Base-by-base conservation (phyloP, 352 stramenopile genomes). In the Phytophthora pini region DNA sequence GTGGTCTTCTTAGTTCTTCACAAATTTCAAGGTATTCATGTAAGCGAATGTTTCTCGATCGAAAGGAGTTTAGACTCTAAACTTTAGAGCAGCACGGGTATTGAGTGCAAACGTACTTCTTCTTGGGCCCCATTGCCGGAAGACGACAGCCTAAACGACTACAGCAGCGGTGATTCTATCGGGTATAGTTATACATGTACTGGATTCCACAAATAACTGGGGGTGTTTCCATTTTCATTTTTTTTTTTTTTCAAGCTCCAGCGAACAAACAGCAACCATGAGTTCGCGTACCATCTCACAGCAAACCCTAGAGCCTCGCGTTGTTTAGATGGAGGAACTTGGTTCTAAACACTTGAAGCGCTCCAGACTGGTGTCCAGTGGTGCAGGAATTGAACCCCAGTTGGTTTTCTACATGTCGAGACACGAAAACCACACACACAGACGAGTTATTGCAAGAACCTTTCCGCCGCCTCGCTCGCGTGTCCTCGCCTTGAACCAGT, bases 101-200 rank as follows among this genome's bases (percentile, higher is more conserved):
- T 34, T 0, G 3, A 20, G 8, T 48, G 13, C 36, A 40, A 26
- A 74, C 75, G 31, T 54, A 72, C 65, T 68, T 72, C 65, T 70
- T 80, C 62, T 87, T 87, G 17, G 77, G 77, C 1, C 75, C 77
- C 77, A 87, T 87, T 52, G 46, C 20, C 48, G 13, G 22, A 45
- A 44, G 20, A 43, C 41, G n/a, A 1, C 27, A 50, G 2, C 22
- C 8, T 36, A 36, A 36, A 12, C 10, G 9, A 4, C 31, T 12
- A 36, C 8, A 4, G 9, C 10, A 9, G 10, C 13, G 0, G 8
- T 36, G 31, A 7, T 36, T 11, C 27, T 31, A 5, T 3, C 6
- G 29, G 29, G 4, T 7, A 10, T 34, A 34, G 29, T 34, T 36
- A 12, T 12, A 13, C 31, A 13, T 36, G 31, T 36, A 36, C 10